These are phyloP conservation scores for Lignosus rhinocerotis DNA, from an alignment of 1,284 basidiomycete genomes.

Conservation along the genomic window DNA sequence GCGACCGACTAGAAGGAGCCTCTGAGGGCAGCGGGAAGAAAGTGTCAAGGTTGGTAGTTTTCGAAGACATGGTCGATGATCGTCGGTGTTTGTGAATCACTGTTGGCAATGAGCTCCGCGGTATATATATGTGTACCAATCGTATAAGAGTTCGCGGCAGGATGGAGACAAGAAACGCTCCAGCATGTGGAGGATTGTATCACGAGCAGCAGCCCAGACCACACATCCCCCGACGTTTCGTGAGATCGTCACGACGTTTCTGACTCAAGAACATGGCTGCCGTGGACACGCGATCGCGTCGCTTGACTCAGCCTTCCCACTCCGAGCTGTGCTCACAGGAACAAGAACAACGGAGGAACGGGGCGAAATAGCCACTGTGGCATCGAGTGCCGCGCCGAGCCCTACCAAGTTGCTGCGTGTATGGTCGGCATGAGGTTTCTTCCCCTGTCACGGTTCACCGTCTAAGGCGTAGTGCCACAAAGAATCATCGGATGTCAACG, in stretches of 20 bases:
- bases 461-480: no score
- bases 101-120: no score
- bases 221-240: neutral
- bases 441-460: no score
- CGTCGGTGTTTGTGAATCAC: no score
- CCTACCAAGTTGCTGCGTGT: no score
- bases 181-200: neutral
- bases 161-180: neutral
- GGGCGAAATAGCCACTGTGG: no score
- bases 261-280: no score
- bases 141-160: neutral
- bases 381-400: no score
- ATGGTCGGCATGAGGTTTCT: no score
- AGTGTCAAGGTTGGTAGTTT: constrained; percentile 6
- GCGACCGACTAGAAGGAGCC: constrained; percentile 10
- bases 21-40: constrained; percentile 20
- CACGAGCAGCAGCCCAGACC: neutral
- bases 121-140: neutral
- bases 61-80: neutral
- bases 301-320: neutral
- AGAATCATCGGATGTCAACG: no score
- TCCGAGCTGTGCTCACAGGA: neutral
- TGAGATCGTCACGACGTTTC: neutral
- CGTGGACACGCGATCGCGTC: neutral
- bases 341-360: neutral